Conservation (phyloP, 139 green algal species). For the Mychonastes homosphaera region DNA sequence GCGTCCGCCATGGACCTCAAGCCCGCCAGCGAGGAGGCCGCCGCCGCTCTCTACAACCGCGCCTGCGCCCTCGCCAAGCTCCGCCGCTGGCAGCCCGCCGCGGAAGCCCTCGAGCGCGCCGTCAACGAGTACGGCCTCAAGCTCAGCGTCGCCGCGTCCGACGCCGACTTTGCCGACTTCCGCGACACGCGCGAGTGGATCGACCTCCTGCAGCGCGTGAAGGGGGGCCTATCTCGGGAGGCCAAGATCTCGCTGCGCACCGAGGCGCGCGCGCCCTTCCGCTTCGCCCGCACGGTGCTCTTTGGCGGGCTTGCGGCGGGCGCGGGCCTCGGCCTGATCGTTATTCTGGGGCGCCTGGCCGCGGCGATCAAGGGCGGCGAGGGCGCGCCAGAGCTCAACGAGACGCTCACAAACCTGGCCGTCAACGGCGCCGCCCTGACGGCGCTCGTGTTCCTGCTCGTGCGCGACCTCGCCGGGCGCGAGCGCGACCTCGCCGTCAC, state of each 20-base stretch:
- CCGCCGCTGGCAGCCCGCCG: constrained; percentile 62
- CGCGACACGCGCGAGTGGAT: constrained; percentile 77
- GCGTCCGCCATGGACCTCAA: constrained; percentile 47
- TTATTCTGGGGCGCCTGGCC: constrained; percentile 52
- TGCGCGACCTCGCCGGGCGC: constrained; percentile 45
- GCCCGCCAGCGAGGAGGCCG: constrained; percentile 71
- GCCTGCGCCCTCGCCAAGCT: constrained; percentile 72
- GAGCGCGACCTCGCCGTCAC: constrained; percentile 39
- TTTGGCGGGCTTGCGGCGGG: constrained; percentile 55
- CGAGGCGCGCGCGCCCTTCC: constrained; percentile 71
- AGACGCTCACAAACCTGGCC: constrained; percentile 68
- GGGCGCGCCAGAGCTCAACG: constrained; percentile 51
- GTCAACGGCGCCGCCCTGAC: constrained; percentile 61
- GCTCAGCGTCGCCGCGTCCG: constrained; percentile 71
- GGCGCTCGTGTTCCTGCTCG: constrained; percentile 57
- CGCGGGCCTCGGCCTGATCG: constrained; percentile 64
- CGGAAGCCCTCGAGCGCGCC: constrained; percentile 51
- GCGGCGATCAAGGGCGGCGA: constrained; percentile 2
- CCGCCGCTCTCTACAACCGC: constrained; percentile 84
- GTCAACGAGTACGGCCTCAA: constrained; percentile 77
- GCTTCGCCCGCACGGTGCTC: constrained; percentile 62
- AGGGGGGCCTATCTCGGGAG: constrained; percentile 47
- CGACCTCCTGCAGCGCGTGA: constrained; percentile 44
- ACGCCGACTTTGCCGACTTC: constrained; percentile 65
- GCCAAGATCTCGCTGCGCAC: constrained; percentile 48